Evolutionary conservation across 2,329 filamentous ascomycete genomes (phyloP).

Genomic region (Drechmeria coniospora): DNA sequence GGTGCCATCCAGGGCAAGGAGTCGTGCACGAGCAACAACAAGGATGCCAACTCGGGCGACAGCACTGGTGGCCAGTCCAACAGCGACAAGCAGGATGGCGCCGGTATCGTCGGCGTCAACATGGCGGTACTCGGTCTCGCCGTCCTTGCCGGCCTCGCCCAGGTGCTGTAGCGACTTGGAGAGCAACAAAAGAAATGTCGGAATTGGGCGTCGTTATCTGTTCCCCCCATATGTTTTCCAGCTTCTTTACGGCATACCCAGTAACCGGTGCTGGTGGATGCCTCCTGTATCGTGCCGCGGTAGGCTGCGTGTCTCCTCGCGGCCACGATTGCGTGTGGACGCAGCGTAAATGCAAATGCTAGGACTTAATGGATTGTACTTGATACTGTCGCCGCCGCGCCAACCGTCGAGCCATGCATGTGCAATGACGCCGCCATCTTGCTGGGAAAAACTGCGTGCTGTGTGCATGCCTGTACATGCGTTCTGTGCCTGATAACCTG

Average conservation of each 20-base stretch:
- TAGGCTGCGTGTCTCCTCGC: conserved; percentile 12
- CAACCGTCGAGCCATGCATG: no score
- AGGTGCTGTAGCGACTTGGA: conserved; percentile 29
- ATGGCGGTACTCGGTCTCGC: conserved; percentile 30
- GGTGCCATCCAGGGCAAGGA: conserved; percentile 26
- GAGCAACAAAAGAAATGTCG: conserved; percentile 12
- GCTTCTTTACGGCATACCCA: conserved; percentile 18
- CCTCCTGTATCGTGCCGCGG: conserved; percentile 11
- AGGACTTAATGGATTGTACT: conserved; percentile 29
- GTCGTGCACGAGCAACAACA: conserved; percentile 35
- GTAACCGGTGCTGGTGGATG: conserved; percentile 18
- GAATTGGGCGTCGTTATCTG: conserved; percentile 21
- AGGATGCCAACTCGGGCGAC: conserved; percentile 33
- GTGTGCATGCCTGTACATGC: no score
- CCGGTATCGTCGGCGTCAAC: conserved; percentile 30
- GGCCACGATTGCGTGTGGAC: conserved; percentile 4
- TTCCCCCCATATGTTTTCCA: conserved; percentile 16
- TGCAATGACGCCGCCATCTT: no score
- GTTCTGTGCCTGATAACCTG: no score
- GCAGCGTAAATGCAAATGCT: conserved; percentile 17
- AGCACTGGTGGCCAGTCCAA: conserved; percentile 11
- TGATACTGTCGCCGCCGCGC: conserved; percentile 6
- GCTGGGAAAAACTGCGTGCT: no score
- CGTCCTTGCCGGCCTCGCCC: conserved; percentile 29
- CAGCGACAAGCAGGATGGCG: conserved; percentile 22